These are phyloP conservation scores for Circinella umbellata DNA, from an alignment of 371 early-diverging fungal species.

Conservation along the genomic window DNA sequence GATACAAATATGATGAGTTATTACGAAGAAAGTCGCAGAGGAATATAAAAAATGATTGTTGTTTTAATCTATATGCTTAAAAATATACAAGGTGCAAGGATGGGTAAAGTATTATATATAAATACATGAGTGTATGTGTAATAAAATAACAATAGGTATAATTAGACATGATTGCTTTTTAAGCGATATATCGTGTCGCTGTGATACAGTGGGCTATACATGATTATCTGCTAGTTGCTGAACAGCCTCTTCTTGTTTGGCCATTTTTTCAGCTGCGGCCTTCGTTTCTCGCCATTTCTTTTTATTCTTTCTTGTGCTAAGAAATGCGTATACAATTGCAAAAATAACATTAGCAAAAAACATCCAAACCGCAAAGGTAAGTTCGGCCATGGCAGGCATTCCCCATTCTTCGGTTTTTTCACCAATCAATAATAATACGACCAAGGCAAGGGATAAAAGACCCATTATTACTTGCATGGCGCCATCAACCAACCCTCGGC, in stretches of 20 bases:
- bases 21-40: too few relatives aligned
- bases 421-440: conserved; percentile 3
- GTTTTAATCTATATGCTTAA: too few relatives aligned
- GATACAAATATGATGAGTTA: too few relatives aligned
- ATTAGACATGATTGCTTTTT: too few relatives aligned
- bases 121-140: too few relatives aligned
- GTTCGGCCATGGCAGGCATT: conserved; percentile 2
- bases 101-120: too few relatives aligned
- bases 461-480: conserved; percentile 11
- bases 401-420: conserved; percentile 11
- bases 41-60: too few relatives aligned
- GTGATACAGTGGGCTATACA: too few relatives aligned
- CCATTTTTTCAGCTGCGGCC: not conserved
- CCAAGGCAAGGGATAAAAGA: conserved; percentile 6
- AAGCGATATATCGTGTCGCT: too few relatives aligned
- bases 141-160: too few relatives aligned
- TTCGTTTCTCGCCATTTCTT: not conserved
- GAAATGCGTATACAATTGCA: conserved; percentile 9
- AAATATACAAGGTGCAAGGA: too few relatives aligned
- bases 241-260: not conserved
- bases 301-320: conserved; percentile 1
- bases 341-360: conserved; percentile 13
- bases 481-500: conserved; percentile 8
- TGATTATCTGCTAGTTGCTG: not conserved
- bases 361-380: conserved; percentile 16